phyloP scores from a whole-genome alignment of 2,329 filamentous ascomycete species.

The Rosellinia necatrix region DNA sequence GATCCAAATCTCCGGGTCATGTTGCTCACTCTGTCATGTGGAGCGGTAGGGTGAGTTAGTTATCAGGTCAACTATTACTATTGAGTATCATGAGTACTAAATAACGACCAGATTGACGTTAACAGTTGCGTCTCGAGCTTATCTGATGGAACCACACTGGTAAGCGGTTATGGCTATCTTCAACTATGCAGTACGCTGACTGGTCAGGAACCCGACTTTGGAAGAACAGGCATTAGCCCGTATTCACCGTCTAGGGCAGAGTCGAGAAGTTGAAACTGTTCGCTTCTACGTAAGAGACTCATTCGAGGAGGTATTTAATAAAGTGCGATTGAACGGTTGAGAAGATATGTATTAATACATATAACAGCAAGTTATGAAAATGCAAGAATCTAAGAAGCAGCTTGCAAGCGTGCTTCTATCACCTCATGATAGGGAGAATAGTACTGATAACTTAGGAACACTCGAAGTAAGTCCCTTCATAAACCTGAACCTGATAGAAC shows the following conservation, averaged over 20 bases:
- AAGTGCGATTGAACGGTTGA: neutral
- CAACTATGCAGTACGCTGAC: neutral
- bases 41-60: slow-evolving; percentile 52
- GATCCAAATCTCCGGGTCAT: slow-evolving; percentile 48
- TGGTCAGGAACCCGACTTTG: slow-evolving; percentile 47
- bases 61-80: no score
- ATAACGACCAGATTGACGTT: slow-evolving; percentile 47
- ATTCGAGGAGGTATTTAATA: slow-evolving; percentile 42
- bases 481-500: neutral
- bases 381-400: slow-evolving; percentile 9
- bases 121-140: slow-evolving; percentile 51
- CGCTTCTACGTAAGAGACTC: slow-evolving; percentile 46
- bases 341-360: neutral
- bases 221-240: slow-evolving; percentile 50
- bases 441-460: neutral
- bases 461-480: neutral
- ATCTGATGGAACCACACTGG: slow-evolving; percentile 56
- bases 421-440: neutral
- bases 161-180: slow-evolving; percentile 19
- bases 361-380: slow-evolving; percentile 10
- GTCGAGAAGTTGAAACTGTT: slow-evolving; percentile 43
- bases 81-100: neutral
- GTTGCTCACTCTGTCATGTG: slow-evolving; percentile 55
- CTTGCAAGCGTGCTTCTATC: slow-evolving; percentile 4
- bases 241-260: slow-evolving; percentile 45